These are phyloP conservation scores for Dentipellis sp. DNA, from an alignment of 768 basidiomycete genomes.

Conservation along the genomic window DNA sequence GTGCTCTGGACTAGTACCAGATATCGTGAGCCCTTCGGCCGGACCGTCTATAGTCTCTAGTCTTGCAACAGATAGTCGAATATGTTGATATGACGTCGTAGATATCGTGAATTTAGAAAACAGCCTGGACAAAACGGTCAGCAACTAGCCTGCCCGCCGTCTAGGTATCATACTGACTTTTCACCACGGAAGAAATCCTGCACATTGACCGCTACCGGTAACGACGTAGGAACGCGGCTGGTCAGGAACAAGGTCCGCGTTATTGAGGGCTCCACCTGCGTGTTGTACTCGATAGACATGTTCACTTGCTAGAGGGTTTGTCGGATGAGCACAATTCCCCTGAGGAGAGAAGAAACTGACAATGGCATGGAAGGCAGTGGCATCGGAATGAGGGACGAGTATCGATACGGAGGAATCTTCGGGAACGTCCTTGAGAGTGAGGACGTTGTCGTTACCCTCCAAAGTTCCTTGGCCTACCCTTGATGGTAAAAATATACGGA, in stretches of 20 bases:
- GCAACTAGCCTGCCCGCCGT: background rate
- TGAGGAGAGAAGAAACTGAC: constrained; percentile 28
- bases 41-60: constrained; percentile 38
- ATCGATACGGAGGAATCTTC: constrained; percentile 38
- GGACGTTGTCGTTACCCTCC: constrained; percentile 30
- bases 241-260: constrained; percentile 45
- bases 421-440: constrained; percentile 41
- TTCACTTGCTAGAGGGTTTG: constrained; percentile 52
- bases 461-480: constrained; percentile 16
- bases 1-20: constrained; percentile 34
- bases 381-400: constrained; percentile 58
- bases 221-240: constrained; percentile 50
- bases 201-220: constrained; percentile 89
- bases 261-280: constrained; percentile 40
- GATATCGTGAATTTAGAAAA: constrained; percentile 90
- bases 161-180: constrained; percentile 36
- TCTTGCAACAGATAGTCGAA: constrained; percentile 61
- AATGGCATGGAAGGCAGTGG: constrained; percentile 49
- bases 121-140: constrained; percentile 38
- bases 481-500: background rate
- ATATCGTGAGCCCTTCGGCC: constrained; percentile 40
- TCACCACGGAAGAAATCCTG: constrained; percentile 92
- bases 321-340: background rate
- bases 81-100: constrained; percentile 64
- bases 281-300: constrained; percentile 60